Evolutionary conservation across 2,329 filamentous ascomycete species (phyloP).

Genomic region (Aspergillus persii): DNA sequence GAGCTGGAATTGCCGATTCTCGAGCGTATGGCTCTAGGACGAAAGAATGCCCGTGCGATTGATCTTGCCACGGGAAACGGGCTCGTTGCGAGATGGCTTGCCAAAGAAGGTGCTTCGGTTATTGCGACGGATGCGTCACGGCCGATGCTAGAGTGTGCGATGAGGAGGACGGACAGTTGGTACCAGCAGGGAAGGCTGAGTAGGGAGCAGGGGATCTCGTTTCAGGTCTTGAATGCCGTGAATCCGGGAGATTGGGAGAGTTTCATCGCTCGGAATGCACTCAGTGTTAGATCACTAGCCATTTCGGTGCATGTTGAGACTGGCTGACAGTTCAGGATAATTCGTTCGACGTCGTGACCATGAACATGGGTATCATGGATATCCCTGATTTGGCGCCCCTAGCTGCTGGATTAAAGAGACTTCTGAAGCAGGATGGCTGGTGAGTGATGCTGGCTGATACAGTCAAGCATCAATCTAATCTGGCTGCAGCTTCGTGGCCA

Average conservation of each 20-base stretch:
- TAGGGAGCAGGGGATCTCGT: background rate
- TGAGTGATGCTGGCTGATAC: background rate
- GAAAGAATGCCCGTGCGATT: slow-evolving; percentile 35
- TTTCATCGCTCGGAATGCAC: background rate
- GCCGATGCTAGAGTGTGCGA: slow-evolving; percentile 43
- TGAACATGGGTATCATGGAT: slow-evolving; percentile 54
- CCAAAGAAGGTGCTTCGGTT: slow-evolving; percentile 36
- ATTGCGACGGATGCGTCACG: slow-evolving; percentile 47
- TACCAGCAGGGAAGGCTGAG: background rate
- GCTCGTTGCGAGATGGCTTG: slow-evolving; percentile 48
- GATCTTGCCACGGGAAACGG: slow-evolving; percentile 54
- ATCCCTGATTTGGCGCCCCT: slow-evolving; percentile 45
- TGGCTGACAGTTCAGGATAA: slow-evolving; percentile 18
- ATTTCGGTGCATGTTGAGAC: background rate
- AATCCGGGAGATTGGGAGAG: background rate
- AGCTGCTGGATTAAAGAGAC: slow-evolving; percentile 38
- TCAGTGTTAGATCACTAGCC: no score
- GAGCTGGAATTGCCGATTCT: slow-evolving; percentile 45
- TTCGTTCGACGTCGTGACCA: slow-evolving; percentile 45
- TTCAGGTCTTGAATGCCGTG: background rate
- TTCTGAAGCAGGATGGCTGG: slow-evolving; percentile 1
- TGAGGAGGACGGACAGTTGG: slow-evolving; percentile 8
- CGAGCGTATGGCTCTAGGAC: slow-evolving; percentile 32
- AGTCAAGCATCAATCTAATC: background rate
- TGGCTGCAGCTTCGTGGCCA: slow-evolving; percentile 45